phyloP scores from a whole-genome alignment of 176 grass and related monocot genomes.

The Oryza glaberrima region DNA sequence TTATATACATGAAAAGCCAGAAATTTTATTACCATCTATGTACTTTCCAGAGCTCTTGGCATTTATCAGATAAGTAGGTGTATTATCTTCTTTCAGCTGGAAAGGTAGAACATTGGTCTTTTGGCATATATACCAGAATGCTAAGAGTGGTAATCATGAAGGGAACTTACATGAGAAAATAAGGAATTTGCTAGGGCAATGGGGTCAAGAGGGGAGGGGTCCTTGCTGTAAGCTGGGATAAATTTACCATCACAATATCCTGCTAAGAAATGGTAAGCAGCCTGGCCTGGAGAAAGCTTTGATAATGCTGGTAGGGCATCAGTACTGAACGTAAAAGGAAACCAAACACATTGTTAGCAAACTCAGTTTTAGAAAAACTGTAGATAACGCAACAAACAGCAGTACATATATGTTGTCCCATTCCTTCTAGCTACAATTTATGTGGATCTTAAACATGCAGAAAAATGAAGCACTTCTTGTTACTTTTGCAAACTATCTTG shows the following conservation, averaged over 20 bases:
- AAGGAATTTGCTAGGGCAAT: slow-evolving; percentile 74
- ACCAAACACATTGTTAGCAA: not conserved
- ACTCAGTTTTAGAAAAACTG: not conserved
- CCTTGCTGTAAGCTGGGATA: slow-evolving; percentile 62
- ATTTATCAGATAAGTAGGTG: slow-evolving; percentile 82
- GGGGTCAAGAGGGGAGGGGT: slow-evolving; percentile 58
- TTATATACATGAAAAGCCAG: slow-evolving; percentile 24
- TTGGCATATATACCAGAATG: not conserved
- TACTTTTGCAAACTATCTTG: slow-evolving; percentile 12
- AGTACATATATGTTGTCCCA: not conserved
- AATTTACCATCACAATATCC: slow-evolving; percentile 89
- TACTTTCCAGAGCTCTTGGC: slow-evolving; percentile 61
- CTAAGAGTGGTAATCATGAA: not conserved
- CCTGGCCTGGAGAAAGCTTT: slow-evolving; percentile 77
- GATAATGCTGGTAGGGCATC: slow-evolving; percentile 57
- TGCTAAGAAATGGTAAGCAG: slow-evolving; percentile 91
- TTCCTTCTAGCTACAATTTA: not conserved
- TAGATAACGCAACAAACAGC: not conserved
- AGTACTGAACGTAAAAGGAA: slow-evolving; percentile 59
- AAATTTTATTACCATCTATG: slow-evolving; percentile 53
- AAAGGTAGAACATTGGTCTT: slow-evolving; percentile 36
- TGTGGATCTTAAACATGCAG: slow-evolving; percentile 24
- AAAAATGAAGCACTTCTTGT: not conserved
- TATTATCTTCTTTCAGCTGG: slow-evolving; percentile 70
- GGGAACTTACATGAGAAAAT: slow-evolving; percentile 46